Evolutionary conservation across 345 rosid species (phyloP).

Genomic region (Aquilaria malaccensis): DNA sequence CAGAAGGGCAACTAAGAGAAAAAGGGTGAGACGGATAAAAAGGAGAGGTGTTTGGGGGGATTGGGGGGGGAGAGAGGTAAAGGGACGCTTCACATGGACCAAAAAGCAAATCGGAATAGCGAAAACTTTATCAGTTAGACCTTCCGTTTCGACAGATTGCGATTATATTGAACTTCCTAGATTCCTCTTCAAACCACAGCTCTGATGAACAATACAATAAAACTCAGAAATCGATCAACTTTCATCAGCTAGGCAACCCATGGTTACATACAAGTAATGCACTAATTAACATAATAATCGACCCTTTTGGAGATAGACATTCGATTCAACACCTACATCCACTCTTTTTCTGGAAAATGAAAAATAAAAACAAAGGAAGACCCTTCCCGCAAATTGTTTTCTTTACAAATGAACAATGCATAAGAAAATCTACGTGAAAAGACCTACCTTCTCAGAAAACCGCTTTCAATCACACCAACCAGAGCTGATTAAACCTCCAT

Average conservation of each 20-base stretch:
- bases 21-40: not conserved
- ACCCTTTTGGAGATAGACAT: slow-evolving; percentile 1
- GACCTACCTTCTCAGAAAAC: slow-evolving; percentile 4
- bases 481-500: slow-evolving; percentile 22
- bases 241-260: not conserved
- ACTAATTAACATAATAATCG: not conserved
- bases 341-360: not conserved
- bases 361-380: not conserved
- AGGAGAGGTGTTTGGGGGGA: not conserved
- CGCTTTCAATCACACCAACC: slow-evolving; percentile 11
- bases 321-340: not conserved
- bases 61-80: not conserved
- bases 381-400: not conserved
- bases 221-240: not conserved
- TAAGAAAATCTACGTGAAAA: not conserved
- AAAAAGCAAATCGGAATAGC: not conserved
- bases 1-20: slow-evolving; percentile 1
- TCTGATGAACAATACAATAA: too few species aligned
- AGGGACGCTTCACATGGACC: not conserved
- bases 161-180: not conserved
- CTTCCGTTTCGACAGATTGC: not conserved
- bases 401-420: not conserved
- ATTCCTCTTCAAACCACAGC: not conserved
- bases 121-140: not conserved
- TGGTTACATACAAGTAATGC: too few species aligned